Percentiles rank a stretch among this genome's conserved stretches.
Evolutionary conservation across 169 alveolate genomes (phyloP).

Genomic region (Babesia bovis): DNA sequence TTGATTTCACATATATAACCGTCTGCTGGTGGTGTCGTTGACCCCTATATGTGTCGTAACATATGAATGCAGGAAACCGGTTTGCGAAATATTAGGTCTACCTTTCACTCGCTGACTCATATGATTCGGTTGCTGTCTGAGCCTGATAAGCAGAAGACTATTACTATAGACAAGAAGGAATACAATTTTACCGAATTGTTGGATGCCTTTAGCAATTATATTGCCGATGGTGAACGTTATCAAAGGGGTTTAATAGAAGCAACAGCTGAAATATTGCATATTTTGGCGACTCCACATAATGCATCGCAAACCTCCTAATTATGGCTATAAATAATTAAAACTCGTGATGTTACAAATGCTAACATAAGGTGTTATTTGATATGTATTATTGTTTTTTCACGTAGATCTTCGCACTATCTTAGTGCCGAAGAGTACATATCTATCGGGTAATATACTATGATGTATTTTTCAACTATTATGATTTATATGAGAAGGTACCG

Average conservation of each 20-base stretch:
- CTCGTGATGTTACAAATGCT: no score
- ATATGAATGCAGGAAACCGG: constrained; percentile 49
- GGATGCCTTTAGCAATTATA: constrained; percentile 33
- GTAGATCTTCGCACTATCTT: no score
- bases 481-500: no score
- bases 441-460: no score
- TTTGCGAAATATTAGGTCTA: constrained; percentile 35
- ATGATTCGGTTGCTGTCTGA: constrained; percentile 27
- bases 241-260: constrained; percentile 45
- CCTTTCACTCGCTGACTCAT: constrained; percentile 14
- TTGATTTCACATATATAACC: background rate
- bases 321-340: background rate
- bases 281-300: constrained; percentile 20
- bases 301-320: constrained; percentile 7
- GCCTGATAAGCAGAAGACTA: constrained; percentile 8
- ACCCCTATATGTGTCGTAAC: background rate
- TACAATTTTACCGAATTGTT: constrained; percentile 27
- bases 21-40: background rate
- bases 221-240: constrained; percentile 41
- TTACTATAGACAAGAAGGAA: constrained; percentile 44
- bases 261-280: constrained; percentile 37
- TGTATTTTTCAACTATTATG: no score
- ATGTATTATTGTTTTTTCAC: no score
- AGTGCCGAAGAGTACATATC: no score
- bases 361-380: no score